phyloP scores from a whole-genome alignment of 2,329 filamentous ascomycete species.

The Cladophialophora chaetospira region DNA sequence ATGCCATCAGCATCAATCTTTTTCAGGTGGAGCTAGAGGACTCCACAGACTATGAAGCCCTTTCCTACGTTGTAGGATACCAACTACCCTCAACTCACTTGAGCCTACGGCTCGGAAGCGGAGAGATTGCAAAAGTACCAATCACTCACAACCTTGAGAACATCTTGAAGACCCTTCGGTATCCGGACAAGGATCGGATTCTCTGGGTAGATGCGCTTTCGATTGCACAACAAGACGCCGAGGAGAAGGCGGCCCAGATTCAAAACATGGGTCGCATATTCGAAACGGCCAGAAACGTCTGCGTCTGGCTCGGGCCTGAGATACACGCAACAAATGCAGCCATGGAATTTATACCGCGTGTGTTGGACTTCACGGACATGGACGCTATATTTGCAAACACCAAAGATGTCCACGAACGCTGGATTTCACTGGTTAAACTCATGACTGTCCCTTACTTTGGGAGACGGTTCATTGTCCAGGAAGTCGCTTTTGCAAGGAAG shows the following conservation, averaged over 20 bases:
- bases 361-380: not conserved
- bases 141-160: too few relatives aligned
- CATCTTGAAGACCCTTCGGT: too few relatives aligned
- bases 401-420: not conserved
- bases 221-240: too few relatives aligned
- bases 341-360: not conserved
- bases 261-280: not conserved
- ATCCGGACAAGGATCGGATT: too few relatives aligned
- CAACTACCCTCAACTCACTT: too few relatives aligned
- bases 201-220: too few relatives aligned
- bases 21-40: too few relatives aligned
- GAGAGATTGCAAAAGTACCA: too few relatives aligned
- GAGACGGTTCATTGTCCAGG: not conserved
- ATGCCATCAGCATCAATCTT: too few relatives aligned
- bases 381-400: not conserved
- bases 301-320: not conserved
- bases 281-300: not conserved
- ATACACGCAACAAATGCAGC: not conserved
- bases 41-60: too few relatives aligned
- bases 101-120: too few relatives aligned
- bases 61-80: too few relatives aligned
- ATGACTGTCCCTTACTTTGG: not conserved
- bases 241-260: not conserved
- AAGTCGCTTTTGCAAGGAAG: not conserved
- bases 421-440: not conserved